phyloP scores from a whole-genome alignment of 2,329 filamentous ascomycete genomes.

The Scedosporium minutisporum region DNA sequence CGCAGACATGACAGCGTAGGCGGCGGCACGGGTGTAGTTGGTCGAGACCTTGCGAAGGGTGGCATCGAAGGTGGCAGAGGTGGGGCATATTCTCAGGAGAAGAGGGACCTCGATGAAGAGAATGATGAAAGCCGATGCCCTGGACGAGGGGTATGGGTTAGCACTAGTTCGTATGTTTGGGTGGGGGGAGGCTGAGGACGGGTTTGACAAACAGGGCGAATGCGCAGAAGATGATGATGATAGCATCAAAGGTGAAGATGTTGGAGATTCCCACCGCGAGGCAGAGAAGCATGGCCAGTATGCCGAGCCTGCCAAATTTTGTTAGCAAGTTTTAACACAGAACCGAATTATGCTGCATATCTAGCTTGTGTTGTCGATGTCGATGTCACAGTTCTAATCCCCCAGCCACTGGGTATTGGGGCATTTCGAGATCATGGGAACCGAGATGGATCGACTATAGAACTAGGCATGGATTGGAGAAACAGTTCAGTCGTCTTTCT shows the following conservation, averaged over 20 bases:
- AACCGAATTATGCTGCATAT: not conserved
- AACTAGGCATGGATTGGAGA: not conserved
- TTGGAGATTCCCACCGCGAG: conserved; percentile 60
- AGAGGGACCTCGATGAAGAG: conserved; percentile 87
- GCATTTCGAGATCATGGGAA: not conserved
- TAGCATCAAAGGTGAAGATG: conserved; percentile 45
- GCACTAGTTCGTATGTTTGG: not conserved
- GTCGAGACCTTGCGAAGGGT: conserved; percentile 88
- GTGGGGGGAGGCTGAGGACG: not conserved
- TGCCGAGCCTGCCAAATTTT: conserved; percentile 46
- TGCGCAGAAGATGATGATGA: conserved; percentile 42
- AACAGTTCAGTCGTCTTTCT: conserved; percentile 20
- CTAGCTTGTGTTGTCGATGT: not conserved
- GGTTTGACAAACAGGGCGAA: conserved; percentile 39
- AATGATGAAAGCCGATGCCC: conserved; percentile 61
- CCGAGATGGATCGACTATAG: not conserved
- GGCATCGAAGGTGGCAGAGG: conserved; percentile 76
- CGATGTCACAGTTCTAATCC: not conserved
- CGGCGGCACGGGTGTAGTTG: conserved; percentile 89
- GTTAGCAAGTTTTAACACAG: not conserved
- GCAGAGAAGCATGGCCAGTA: conserved; percentile 62
- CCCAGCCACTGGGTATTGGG: not conserved
- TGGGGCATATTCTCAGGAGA: conserved; percentile 94
- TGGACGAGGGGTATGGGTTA: conserved; percentile 21
- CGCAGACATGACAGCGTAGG: conserved; percentile 72